phyloP scores from a whole-genome alignment of 495 filamentous ascomycete genomes.

The Hyaloscypha hepaticicola region DNA sequence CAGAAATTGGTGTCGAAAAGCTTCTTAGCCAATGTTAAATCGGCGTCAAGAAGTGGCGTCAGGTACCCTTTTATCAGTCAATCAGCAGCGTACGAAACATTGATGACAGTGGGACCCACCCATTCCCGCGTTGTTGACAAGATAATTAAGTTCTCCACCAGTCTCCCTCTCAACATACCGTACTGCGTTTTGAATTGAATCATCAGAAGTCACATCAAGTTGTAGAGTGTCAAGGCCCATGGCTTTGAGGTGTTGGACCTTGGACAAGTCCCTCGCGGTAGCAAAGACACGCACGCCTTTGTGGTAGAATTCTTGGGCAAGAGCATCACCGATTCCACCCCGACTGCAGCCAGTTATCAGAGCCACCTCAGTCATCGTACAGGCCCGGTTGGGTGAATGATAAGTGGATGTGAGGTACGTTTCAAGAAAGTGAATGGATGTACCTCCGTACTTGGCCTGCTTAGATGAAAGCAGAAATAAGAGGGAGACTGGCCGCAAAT shows the following conservation, averaged over 20 bases:
- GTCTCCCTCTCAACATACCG: slow-evolving; percentile 20
- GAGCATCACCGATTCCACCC: slow-evolving; percentile 30
- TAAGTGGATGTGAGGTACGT: too few species aligned
- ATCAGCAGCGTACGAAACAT: background rate
- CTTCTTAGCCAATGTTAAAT: slow-evolving; percentile 38
- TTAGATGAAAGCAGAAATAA: too few species aligned
- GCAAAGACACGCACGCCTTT: slow-evolving; percentile 42
- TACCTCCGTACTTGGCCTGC: too few species aligned
- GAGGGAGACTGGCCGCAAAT: too few species aligned
- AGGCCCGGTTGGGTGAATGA: too few species aligned
- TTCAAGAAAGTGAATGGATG: too few species aligned
- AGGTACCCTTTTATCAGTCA: slow-evolving; percentile 20
- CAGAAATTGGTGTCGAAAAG: slow-evolving; percentile 55
- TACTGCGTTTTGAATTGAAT: slow-evolving; percentile 38
- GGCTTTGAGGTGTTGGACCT: slow-evolving; percentile 36
- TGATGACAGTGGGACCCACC: slow-evolving; percentile 21
- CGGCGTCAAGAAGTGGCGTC: slow-evolving; percentile 47
- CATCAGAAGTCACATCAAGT: slow-evolving; percentile 46
- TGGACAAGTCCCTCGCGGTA: slow-evolving; percentile 39
- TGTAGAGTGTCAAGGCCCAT: slow-evolving; percentile 42
- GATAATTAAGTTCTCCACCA: slow-evolving; percentile 41
- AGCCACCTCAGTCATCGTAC: slow-evolving; percentile 6
- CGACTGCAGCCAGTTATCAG: slow-evolving; percentile 48
- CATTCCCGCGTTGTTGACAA: slow-evolving; percentile 55
- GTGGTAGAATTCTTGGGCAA: slow-evolving; percentile 33